phyloP scores from a whole-genome alignment of 345 rosid species.

The Fremontodendron californicum region DNA sequence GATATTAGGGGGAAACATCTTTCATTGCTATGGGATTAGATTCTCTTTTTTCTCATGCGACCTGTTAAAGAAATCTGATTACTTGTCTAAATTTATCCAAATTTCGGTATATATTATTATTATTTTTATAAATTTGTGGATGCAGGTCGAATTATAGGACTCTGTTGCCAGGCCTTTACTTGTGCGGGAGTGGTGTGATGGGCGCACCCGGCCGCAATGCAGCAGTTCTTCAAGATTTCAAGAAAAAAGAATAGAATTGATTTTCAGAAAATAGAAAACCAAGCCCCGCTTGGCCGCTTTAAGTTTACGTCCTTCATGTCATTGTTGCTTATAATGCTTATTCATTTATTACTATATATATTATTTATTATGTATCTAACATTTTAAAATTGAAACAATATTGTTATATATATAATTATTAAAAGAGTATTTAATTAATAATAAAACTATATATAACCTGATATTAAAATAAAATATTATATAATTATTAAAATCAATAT shows the following conservation, averaged over 20 bases:
- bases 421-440: too few species aligned
- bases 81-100: background rate
- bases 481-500: too few species aligned
- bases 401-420: too few species aligned
- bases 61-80: slow-evolving; percentile 48
- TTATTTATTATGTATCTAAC: background rate
- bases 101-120: background rate
- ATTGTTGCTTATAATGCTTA: too few species aligned
- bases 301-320: too few species aligned
- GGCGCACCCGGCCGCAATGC: slow-evolving; percentile 89
- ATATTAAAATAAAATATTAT: too few species aligned
- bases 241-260: background rate
- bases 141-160: slow-evolving; percentile 68
- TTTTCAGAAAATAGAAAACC: background rate
- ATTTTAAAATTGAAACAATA: too few species aligned
- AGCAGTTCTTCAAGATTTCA: slow-evolving; percentile 69
- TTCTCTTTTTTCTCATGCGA: slow-evolving; percentile 75
- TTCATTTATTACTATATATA: too few species aligned
- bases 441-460: too few species aligned
- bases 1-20: slow-evolving; percentile 68
- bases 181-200: slow-evolving; percentile 86
- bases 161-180: slow-evolving; percentile 63
- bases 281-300: background rate
- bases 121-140: background rate
- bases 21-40: slow-evolving; percentile 80